Percentiles rank a stretch among this genome's conserved stretches.
phyloP scores from a whole-genome alignment of 2,329 filamentous ascomycete genomes.

The Phyllosticta citribraziliensis region DNA sequence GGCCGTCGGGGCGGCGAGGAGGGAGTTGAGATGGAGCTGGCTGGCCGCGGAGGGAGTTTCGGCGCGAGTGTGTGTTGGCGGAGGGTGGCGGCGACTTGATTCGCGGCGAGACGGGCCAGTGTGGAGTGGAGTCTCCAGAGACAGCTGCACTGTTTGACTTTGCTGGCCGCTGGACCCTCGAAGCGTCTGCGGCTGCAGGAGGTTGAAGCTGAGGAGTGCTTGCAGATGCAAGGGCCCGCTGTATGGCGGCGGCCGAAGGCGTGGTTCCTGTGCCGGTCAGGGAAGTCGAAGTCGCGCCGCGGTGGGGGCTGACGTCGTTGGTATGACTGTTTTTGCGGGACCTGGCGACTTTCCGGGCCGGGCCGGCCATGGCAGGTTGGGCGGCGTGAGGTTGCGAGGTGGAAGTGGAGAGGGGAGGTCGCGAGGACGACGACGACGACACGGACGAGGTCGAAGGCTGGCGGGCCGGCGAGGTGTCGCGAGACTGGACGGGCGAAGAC shows the following conservation, averaged over 20 bases:
- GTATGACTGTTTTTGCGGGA: constrained; percentile 34
- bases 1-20: constrained; percentile 2
- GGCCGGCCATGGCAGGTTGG: constrained; percentile 10
- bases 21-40: constrained; percentile 23
- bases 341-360: constrained; percentile 18
- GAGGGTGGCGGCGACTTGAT: constrained; percentile 66
- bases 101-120: constrained; percentile 70
- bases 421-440: not conserved
- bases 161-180: constrained; percentile 52
- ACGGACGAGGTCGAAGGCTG: not conserved
- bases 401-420: not conserved
- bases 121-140: constrained; percentile 41
- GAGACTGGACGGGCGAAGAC: constrained; percentile 36
- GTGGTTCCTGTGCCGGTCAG: constrained; percentile 30
- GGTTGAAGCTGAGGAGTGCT: constrained; percentile 56
- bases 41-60: constrained; percentile 28
- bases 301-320: constrained; percentile 31
- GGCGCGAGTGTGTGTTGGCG: constrained; percentile 30
- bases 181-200: constrained; percentile 50
- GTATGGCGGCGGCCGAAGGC: constrained; percentile 52
- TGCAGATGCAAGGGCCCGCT: constrained; percentile 58
- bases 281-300: constrained; percentile 20
- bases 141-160: constrained; percentile 48
- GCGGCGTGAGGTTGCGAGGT: not conserved
- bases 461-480: constrained; percentile 37